Evolutionary conservation across 2,329 filamentous ascomycete genomes (phyloP).

Genomic region (Fusarium sp.): DNA sequence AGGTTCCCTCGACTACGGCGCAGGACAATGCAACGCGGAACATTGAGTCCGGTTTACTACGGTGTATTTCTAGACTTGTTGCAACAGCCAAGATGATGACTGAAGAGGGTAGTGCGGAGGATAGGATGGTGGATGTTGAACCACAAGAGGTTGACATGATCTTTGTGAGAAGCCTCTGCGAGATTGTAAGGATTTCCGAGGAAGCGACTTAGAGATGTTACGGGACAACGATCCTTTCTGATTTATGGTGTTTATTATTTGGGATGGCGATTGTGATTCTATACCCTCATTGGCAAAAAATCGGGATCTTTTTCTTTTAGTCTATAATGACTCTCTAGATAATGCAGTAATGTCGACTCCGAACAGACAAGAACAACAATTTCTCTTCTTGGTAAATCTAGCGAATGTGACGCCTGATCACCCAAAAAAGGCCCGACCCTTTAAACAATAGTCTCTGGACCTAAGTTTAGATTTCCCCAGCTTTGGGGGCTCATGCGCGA

Average conservation of each 20-base stretch:
- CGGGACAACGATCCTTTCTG: conserved; percentile 1
- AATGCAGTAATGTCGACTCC: conserved; percentile 35
- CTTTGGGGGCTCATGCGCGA: neutral
- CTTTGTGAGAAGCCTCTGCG: conserved; percentile 56
- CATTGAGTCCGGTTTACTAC: conserved; percentile 62
- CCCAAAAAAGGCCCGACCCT: neutral
- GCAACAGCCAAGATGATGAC: conserved; percentile 59
- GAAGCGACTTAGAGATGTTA: conserved; percentile 36
- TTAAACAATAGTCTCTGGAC: neutral
- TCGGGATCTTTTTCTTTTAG: conserved; percentile 9
- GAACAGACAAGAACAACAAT: neutral
- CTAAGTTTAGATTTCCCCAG: neutral
- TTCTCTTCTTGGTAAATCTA: neutral
- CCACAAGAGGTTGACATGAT: conserved; percentile 51
- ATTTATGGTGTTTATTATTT: conserved; percentile 4
- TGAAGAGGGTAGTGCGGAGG: conserved; percentile 46
- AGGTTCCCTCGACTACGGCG: conserved; percentile 37
- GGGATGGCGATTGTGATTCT: conserved; percentile 29
- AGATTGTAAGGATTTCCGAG: conserved; percentile 56
- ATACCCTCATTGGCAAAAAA: conserved; percentile 43
- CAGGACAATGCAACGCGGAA: conserved; percentile 55
- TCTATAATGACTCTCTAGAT: conserved; percentile 23
- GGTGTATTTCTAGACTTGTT: conserved; percentile 64
- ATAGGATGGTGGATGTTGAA: conserved; percentile 48
- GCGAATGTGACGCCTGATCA: conserved; percentile 8